Base-by-base conservation (phyloP, 1,139 yeast genomes). In the Pichiaceae sp. region DNA sequence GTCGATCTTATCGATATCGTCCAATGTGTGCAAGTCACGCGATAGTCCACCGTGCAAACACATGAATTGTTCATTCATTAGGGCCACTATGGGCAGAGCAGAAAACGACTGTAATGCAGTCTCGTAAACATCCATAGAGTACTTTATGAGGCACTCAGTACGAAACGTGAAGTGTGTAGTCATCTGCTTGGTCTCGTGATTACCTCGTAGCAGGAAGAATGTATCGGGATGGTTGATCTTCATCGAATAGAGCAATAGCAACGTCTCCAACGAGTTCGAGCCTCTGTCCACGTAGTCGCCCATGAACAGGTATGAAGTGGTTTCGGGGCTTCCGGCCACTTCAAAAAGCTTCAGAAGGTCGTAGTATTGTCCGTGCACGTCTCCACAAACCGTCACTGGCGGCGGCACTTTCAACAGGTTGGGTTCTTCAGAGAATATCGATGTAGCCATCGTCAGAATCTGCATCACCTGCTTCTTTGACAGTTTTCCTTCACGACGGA, bases 231-330 rank as follows among this genome's bases (percentile, higher is more conserved):
- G 83, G 55, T 75, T 81, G 52, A 87, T 67, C 57, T 91, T 91
- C 53, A 89, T 63, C 2, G 95, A 64, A 67, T 86, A 89, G 41
- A 91, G 63, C 53, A 83, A 82, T 37, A 91, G 58, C 41, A 91
- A 70, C 53, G 95, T 84, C 62, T 91, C 98, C 42, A 87, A 77
- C 14, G 96, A 84, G 53, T 84, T 89, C 30, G 86, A 79, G 3
- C 98, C 98, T 47, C 98, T 70, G 60, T 91, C 98, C 25, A 91
- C 98, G 54, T 91, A 91, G 60, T 91, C 98, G 15, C 98, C 98
- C 43, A 91, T 62, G 52, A 91, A 91, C 41, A 91, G 64, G 57
- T 87, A 91, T 12, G 84, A 72, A 1, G 95, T 82, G 26, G 57
- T 63, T 31, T 48, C 49, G 3, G 97, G 96, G 54, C 81, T 80